A percentile compares a stretch with the other conserved stretches of the same genome.
Evolutionary conservation across 2,329 filamentous ascomycete species (phyloP).

Genomic region (Diaporthe ilicicola): DNA sequence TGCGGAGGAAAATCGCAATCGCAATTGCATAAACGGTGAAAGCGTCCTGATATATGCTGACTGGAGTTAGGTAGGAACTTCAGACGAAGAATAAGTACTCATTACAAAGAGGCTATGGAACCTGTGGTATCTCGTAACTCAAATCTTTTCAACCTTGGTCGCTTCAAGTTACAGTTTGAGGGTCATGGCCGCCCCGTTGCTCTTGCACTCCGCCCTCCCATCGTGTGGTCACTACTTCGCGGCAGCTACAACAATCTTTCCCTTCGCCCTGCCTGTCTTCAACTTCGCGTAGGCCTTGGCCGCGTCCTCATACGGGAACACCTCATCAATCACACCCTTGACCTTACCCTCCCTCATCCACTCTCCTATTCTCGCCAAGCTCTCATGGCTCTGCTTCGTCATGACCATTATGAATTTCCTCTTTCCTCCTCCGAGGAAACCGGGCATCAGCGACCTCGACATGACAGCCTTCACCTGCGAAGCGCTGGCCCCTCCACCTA

Average conservation of each 20-base stretch:
- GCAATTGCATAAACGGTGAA: too few relatives aligned
- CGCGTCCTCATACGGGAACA: constrained; percentile 63
- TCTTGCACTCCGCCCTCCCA: neutral
- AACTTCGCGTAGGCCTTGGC: constrained; percentile 66
- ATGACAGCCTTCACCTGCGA: constrained; percentile 32
- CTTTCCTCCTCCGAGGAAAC: constrained; percentile 50
- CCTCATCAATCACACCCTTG: constrained; percentile 62
- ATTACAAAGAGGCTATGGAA: too few relatives aligned
- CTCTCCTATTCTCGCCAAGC: constrained; percentile 58
- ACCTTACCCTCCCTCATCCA: constrained; percentile 69
- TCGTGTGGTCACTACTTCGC: neutral
- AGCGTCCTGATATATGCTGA: too few relatives aligned
- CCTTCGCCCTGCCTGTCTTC: constrained; percentile 62
- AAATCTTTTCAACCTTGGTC: neutral
- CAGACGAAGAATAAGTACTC: too few relatives aligned
- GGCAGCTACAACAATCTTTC: constrained; percentile 62
- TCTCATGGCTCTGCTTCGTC: constrained; percentile 48
- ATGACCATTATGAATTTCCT: constrained; percentile 50
- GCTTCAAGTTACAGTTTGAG: neutral
- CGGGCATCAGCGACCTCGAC: constrained; percentile 41
- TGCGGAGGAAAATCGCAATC: too few relatives aligned
- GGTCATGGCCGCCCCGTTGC: too few relatives aligned
- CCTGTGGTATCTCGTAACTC: neutral
- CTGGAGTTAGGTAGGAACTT: too few relatives aligned
- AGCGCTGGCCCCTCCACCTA: constrained; percentile 50